phyloP scores from a whole-genome alignment of 1,139 yeast genomes.

The Diutina mesorugosa region DNA sequence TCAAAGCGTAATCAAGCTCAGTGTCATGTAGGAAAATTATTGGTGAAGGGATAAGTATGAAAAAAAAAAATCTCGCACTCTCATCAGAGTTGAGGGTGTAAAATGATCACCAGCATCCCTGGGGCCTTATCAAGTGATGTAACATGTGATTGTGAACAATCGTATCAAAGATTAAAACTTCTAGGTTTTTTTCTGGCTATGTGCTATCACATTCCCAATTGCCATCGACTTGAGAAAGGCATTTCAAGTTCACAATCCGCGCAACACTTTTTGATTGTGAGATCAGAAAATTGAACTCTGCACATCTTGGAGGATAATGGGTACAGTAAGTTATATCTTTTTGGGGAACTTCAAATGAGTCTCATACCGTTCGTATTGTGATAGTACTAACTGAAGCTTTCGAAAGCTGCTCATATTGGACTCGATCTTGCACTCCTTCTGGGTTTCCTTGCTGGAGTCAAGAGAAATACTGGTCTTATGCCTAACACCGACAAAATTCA shows the following conservation, averaged over 20 bases:
- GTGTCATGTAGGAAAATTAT: neutral
- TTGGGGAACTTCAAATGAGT: neutral
- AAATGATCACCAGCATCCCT: no score
- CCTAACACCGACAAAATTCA: constrained; percentile 21
- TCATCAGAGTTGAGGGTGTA: neutral
- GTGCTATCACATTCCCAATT: no score
- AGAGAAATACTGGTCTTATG: constrained; percentile 76
- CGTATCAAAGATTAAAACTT: no score
- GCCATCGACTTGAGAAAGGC: no score
- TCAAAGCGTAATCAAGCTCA: neutral
- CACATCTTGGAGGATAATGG: neutral
- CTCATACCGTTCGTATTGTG: neutral
- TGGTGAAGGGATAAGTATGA: neutral
- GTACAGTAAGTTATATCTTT: neutral
- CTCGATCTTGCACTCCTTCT: constrained; percentile 69
- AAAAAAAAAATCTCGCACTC: neutral
- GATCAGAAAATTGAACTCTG: no score
- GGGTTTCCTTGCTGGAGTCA: constrained; percentile 80
- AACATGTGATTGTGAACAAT: no score
- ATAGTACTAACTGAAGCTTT: constrained; percentile 13
- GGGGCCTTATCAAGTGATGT: no score
- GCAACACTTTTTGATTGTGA: no score
- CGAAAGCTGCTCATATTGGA: constrained; percentile 55
- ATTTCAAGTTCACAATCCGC: no score
- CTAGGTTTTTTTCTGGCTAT: no score